A percentile compares a stretch with the other conserved stretches of the same genome.
These are phyloP conservation scores for Saccharomycopsis javanensis DNA, from an alignment of 805 yeast species.

Conservation along the genomic window DNA sequence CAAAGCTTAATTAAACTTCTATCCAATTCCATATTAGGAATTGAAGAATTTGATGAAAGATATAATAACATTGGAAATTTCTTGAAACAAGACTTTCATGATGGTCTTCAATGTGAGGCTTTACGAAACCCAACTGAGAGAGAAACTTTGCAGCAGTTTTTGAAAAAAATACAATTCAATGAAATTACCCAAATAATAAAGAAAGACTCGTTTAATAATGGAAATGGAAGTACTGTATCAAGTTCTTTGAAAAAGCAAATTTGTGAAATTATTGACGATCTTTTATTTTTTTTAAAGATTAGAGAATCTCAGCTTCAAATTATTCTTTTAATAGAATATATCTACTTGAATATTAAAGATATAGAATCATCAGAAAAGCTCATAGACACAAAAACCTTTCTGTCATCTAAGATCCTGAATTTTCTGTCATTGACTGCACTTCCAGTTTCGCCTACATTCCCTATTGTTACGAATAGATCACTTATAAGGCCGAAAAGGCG, in stretches of 20 bases:
- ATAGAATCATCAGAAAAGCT: slow-evolving; percentile 2
- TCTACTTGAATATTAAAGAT: slow-evolving; percentile 8
- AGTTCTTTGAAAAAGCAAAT: background rate
- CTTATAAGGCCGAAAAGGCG: slow-evolving; percentile 2
- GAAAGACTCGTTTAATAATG: background rate
- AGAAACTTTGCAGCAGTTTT: background rate
- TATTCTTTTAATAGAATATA: slow-evolving; percentile 9
- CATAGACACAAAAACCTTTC: background rate
- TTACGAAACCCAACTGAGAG: background rate
- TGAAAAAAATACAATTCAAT: background rate
- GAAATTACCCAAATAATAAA: background rate
- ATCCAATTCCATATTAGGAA: background rate
- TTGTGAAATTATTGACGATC: slow-evolving; percentile 1
- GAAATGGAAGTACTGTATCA: background rate
- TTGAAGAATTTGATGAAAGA: background rate
- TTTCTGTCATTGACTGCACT: background rate
- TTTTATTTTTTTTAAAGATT: slow-evolving; percentile 13
- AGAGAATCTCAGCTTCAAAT: slow-evolving; percentile 17
- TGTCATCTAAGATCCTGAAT: background rate
- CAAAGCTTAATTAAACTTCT: background rate
- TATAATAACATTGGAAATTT: background rate
- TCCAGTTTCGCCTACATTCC: background rate
- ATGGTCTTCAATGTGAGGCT: background rate
- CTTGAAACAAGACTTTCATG: background rate
- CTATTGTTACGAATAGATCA: background rate